Evolutionary conservation across 345 rosid genomes (phyloP).

Genomic region (Brassica cretica): DNA sequence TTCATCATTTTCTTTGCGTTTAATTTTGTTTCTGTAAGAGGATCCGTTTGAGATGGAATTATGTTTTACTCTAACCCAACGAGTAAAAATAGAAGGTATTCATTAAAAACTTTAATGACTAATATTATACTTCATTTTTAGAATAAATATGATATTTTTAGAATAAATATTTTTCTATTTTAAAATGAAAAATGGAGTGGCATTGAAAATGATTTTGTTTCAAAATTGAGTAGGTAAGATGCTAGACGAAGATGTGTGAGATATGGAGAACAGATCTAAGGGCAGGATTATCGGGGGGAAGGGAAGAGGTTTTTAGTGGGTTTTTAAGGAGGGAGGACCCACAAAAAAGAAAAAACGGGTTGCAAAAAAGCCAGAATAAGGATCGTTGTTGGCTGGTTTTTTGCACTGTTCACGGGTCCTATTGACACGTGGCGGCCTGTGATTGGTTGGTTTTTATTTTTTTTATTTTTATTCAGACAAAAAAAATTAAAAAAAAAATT

Average conservation of each 20-base stretch:
- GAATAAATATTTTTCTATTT: not conserved
- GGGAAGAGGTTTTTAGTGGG: no score
- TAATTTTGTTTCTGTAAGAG: not conserved
- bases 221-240: conserved; percentile 7
- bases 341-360: no score
- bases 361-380: no score
- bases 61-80: not conserved
- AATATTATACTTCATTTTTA: not conserved
- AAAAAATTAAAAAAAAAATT: no score
- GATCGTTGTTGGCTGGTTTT: no score
- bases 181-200: not conserved
- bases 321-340: no score
- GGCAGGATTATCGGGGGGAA: no score
- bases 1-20: not conserved
- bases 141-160: not conserved
- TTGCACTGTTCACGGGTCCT: no score
- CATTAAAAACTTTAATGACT: not conserved
- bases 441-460: no score
- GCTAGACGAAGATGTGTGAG: conserved; percentile 4
- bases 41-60: not conserved
- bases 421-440: no score
- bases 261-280: conserved; percentile 15
- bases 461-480: no score
- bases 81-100: not conserved
- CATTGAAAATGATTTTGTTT: not conserved